Evolutionary conservation across 345 rosid genomes (phyloP), one percentile per base, ranked within the genome.

Genomic region (Gynandropsis gynandra): DNA sequence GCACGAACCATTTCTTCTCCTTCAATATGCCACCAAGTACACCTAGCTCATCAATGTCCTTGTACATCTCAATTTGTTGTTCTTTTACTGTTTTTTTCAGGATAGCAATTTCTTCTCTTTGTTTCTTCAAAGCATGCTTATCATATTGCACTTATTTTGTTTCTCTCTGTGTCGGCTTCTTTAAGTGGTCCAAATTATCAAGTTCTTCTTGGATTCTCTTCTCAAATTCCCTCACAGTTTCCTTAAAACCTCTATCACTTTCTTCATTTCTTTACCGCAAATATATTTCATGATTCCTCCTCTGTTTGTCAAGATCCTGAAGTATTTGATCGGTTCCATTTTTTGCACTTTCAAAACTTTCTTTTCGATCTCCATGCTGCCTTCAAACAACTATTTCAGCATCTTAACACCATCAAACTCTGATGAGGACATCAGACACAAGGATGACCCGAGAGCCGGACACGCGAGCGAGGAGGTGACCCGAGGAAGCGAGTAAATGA

Each of bases 371-470:
- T 54, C 72, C 76, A 71, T 75, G 65, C 60, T 64, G 1, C 72
- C 77, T 66, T 76, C 84, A 63, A 84, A 72, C 38, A 75, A 75
- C 70, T 85, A 83, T 66, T 77, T 85, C 72, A 80, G 80, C 65
- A 72, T 41, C 61, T 61, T 76, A 41, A 77, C 47, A 46, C 66
- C 71, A 69, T 80, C 82, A 64, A 71, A 52, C 71, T 84, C 81
- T 34, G n/a, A n/a, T n/a, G n/a, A n/a, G n/a, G n/a, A n/a, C n/a
- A n/a, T n/a, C n/a, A n/a, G n/a, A n/a, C n/a, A n/a, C n/a, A n/a
- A n/a, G n/a, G n/a, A n/a, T n/a, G n/a, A n/a, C n/a, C n/a, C n/a
- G n/a, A n/a, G n/a, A n/a, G n/a, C n/a, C n/a, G n/a, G n/a, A n/a
- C n/a, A n/a, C n/a, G n/a, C n/a, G n/a, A n/a, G n/a, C n/a, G n/a